Conservation (phyloP, 73 alveolate genomes). For the Paramecium octaurelia region DNA sequence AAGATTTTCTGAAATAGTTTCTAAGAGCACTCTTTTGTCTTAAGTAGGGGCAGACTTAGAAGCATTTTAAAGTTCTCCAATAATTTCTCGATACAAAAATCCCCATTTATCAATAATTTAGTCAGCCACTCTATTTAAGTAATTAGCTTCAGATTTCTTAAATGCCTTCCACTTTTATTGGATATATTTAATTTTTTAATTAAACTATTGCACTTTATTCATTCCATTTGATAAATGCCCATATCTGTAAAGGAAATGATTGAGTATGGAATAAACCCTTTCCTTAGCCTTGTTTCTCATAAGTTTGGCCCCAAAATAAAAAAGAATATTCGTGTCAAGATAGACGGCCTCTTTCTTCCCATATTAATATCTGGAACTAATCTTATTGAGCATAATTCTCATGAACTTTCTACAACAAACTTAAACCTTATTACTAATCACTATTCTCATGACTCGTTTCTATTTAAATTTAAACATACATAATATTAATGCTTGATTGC, state of each 20-base stretch:
- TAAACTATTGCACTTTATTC: background rate
- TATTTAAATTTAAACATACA: background rate
- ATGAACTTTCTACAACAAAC: slow-evolving; percentile 28
- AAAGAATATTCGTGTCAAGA: background rate
- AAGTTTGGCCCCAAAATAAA: background rate
- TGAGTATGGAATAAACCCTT: background rate
- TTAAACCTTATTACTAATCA: background rate
- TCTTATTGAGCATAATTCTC: background rate
- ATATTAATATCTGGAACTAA: background rate
- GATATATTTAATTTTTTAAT: background rate
- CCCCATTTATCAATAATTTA: slow-evolving; percentile 19
- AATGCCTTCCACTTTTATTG: background rate
- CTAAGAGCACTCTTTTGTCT: background rate
- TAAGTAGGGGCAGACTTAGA: background rate
- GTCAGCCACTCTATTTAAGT: background rate
- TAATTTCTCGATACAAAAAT: background rate
- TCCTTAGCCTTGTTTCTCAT: background rate
- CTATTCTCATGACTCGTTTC: slow-evolving; percentile 48
- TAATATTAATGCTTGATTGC: background rate
- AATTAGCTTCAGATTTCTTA: background rate
- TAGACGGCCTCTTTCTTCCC: background rate
- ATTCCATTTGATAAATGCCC: background rate
- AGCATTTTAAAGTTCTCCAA: background rate
- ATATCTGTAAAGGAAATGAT: background rate
- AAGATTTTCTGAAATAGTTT: background rate